phyloP scores from a whole-genome alignment of 2,329 filamentous ascomycete species.

The Phyllosticta citriasiana region DNA sequence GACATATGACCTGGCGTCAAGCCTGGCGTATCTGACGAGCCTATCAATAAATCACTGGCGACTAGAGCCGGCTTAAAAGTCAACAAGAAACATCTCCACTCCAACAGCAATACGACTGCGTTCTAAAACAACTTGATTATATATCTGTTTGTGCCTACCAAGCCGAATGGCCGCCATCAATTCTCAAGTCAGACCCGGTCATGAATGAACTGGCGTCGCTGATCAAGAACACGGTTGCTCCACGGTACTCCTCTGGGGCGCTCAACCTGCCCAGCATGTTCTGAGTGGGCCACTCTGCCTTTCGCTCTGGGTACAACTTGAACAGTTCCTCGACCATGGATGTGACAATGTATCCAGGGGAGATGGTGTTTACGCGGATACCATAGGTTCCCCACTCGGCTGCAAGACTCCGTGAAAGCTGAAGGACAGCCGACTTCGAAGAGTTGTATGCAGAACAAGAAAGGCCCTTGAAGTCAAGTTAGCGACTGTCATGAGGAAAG shows the following conservation, averaged over 20 bases:
- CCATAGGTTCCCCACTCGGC: conserved; percentile 62
- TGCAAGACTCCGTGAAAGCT: conserved; percentile 61
- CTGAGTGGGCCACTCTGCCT: conserved; percentile 63
- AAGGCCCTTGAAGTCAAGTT: conserved; percentile 38
- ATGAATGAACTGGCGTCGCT: conserved; percentile 33
- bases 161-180: conserved; percentile 29
- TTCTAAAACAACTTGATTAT: background rate
- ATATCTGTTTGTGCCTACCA: conserved; percentile 20
- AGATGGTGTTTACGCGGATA: conserved; percentile 74
- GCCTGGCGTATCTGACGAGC: background rate
- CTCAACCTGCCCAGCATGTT: conserved; percentile 61
- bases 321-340: conserved; percentile 79
- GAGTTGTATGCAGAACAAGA: conserved; percentile 65
- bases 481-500: background rate
- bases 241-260: conserved; percentile 26
- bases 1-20: background rate
- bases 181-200: conserved; percentile 29
- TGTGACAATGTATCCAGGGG: conserved; percentile 69
- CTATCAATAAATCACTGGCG: background rate
- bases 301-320: conserved; percentile 58
- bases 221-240: conserved; percentile 29
- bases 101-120: background rate
- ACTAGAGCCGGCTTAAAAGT: background rate
- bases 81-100: background rate
- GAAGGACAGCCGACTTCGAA: conserved; percentile 64